Evolutionary conservation across 176 grass and related monocot genomes (phyloP).

Genomic region (Eleusine coracana): DNA sequence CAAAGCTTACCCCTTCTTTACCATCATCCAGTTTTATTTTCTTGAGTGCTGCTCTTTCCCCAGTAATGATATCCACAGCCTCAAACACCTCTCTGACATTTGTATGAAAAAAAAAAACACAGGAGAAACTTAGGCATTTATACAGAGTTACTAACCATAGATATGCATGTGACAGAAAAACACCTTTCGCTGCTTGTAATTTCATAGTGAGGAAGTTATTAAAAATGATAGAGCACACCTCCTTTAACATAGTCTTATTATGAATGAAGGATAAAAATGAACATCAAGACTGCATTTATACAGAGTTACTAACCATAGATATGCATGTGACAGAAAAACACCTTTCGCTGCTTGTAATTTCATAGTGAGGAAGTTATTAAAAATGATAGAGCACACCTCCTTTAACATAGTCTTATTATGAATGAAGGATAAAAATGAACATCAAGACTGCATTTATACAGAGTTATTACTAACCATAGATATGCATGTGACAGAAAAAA

Average conservation of each 20-base stretch:
- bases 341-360: neutral
- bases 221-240: neutral
- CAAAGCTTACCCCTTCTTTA: constrained; percentile 75
- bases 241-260: neutral
- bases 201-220: neutral
- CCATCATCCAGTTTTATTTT: constrained; percentile 84
- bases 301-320: neutral
- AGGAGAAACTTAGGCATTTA: neutral
- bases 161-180: constrained; percentile 10
- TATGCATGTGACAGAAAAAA: neutral
- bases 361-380: neutral
- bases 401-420: neutral
- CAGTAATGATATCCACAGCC: constrained; percentile 69
- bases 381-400: neutral
- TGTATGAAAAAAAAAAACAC: constrained; percentile 8
- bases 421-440: constrained; percentile 10
- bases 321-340: constrained; percentile 1
- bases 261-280: constrained; percentile 8
- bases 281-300: neutral
- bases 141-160: neutral
- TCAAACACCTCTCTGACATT: constrained; percentile 67
- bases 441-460: neutral
- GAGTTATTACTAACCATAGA: neutral
- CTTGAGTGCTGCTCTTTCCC: constrained; percentile 81
- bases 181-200: neutral